Conservation (phyloP, 2,329 filamentous ascomycete genomes). For the Cladosporium sp. region DNA sequence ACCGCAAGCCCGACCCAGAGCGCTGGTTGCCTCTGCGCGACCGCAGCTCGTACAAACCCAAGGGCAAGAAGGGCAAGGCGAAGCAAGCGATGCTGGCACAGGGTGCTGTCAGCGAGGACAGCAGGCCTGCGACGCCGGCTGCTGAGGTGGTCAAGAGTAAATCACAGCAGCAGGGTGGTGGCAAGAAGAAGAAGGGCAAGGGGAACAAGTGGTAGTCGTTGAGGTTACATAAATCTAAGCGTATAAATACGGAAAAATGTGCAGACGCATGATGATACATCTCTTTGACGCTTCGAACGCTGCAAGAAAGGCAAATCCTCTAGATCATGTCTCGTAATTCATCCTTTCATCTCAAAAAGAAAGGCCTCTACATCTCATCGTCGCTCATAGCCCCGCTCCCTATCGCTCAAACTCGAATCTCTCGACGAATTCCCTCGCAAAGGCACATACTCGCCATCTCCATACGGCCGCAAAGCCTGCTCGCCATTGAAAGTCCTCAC, state of each 20-base stretch:
- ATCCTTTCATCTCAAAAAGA: no score
- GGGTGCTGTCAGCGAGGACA: constrained; percentile 73
- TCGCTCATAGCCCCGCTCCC: not conserved
- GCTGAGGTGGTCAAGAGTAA: constrained; percentile 43
- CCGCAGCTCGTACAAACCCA: constrained; percentile 77
- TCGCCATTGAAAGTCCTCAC: constrained; percentile 14
- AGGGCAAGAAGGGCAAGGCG: constrained; percentile 81
- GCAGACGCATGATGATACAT: no score
- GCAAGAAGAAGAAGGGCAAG: constrained; percentile 39
- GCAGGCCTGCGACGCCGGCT: constrained; percentile 29
- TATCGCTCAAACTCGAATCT: constrained; percentile 3
- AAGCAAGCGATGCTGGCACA: constrained; percentile 68
- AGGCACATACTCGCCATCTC: not conserved
- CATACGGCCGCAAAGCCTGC: not conserved
- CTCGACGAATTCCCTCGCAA: not conserved
- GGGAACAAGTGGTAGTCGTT: constrained; percentile 11
- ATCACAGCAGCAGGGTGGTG: constrained; percentile 30
- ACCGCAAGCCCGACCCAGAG: constrained; percentile 80
- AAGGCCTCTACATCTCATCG: no score
- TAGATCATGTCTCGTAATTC: no score
- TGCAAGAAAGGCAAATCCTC: no score
- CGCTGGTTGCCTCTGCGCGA: constrained; percentile 90
- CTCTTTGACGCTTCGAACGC: no score
- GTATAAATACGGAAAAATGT: not conserved
- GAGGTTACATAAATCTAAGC: not conserved